phyloP scores from a whole-genome alignment of 129 eudicot genomes.

The Rutidosis leptorrhynchoides region DNA sequence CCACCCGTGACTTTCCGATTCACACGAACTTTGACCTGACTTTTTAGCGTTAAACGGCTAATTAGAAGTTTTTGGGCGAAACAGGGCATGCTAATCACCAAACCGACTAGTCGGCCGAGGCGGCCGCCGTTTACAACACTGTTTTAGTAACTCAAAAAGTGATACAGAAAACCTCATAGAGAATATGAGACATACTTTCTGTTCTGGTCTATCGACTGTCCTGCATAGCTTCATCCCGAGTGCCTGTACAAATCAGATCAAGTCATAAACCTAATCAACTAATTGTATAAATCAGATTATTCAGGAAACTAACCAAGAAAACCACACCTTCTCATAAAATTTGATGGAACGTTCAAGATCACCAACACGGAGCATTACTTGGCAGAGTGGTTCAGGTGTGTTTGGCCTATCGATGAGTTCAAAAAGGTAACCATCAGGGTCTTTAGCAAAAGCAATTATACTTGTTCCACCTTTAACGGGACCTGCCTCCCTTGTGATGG shows the following conservation, averaged over 20 bases:
- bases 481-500: constrained; percentile 74
- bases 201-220: constrained; percentile 81
- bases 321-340: constrained; percentile 72
- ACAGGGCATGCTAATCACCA: no score
- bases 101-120: no score
- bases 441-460: constrained; percentile 90
- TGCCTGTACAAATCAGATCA: constrained; percentile 48
- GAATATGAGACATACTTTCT: constrained; percentile 43
- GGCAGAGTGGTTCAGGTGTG: constrained; percentile 96
- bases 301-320: not conserved
- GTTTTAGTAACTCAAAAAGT: not conserved
- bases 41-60: no score
- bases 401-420: constrained; percentile 73
- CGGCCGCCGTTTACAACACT: no score
- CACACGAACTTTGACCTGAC: no score
- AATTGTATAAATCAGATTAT: not conserved
- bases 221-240: constrained; percentile 70
- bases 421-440: constrained; percentile 93
- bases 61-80: no score
- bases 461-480: constrained; percentile 84
- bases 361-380: constrained; percentile 99
- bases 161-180: not conserved
- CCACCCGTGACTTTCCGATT: no score
- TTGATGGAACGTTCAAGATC: constrained; percentile 91
- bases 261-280: not conserved